Evolutionary conservation across 768 basidiomycete genomes (phyloP), one percentile per base, ranked within the genome.

Genomic region (Kwoniella heveanensis): DNA sequence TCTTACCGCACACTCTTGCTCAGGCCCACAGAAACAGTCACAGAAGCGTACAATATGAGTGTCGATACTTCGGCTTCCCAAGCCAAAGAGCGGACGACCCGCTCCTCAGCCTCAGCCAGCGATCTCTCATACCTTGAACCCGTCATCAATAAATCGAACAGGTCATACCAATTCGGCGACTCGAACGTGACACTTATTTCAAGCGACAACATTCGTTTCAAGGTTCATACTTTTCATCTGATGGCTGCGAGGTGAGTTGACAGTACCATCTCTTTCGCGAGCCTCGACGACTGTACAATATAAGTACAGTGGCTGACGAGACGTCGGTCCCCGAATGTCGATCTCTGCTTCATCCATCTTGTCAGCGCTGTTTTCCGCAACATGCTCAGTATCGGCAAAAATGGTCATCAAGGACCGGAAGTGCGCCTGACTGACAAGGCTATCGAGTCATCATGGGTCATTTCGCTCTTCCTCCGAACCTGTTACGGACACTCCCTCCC

Each of bases 171-270:
- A 24, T 21, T 26, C 9, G 48, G 44, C 15, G 30, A 59, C 39
- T n/a, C 57, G 1, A 48, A 59, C 22, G 25, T 59, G 1, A 37
- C 27, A 7, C 17, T 59, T 8, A 21, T 50, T 37, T 59, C 57
- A 8, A 30, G 46, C 27, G 57, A 59, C 48, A 30, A 13, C 1
- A 10, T 59, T 26, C 19, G 25, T 6, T 59, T 50, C 49, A 59
- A 59, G 48, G 49, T 36, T 6, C 48, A 59, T 27, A 32, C 26
- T 8, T 59, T 8, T 49, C 48, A 49, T 49, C 17, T 49, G 13
- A 49, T 49, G 48, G 48, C 48, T 19, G 48, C 48, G 25, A 49
- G 48, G 48, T 49, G 22, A 4, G 48, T 47, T 5, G 13, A 32
- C 32, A 32, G 32, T 32, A 5, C 32, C 32, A 32, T 32, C 32